phyloP scores from a whole-genome alignment of 176 grass and related monocot species.

The Poa annua region DNA sequence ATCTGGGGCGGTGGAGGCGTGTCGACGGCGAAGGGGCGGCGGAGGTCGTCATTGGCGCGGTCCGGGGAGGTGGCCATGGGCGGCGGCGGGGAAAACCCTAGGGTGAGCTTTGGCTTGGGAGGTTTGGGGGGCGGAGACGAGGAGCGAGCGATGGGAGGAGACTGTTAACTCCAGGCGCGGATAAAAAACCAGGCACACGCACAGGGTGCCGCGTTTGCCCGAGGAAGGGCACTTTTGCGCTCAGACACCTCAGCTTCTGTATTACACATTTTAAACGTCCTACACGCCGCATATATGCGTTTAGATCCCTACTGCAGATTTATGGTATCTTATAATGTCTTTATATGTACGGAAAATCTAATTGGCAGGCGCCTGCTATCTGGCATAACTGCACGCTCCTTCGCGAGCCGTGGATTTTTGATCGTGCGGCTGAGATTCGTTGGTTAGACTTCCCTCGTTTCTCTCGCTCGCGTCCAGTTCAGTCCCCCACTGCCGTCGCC shows the following conservation, averaged over 20 bases:
- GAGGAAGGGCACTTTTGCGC: slow-evolving; percentile 10
- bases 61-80: slow-evolving; percentile 65
- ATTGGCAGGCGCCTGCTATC: too few relatives aligned
- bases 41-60: slow-evolving; percentile 63
- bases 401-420: too few relatives aligned
- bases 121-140: slow-evolving; percentile 41
- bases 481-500: too few relatives aligned
- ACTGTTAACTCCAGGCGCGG: slow-evolving; percentile 19
- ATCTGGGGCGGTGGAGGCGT: slow-evolving; percentile 57
- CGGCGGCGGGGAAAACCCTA: slow-evolving; percentile 62
- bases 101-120: slow-evolving; percentile 33
- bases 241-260: background rate
- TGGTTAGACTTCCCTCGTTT: too few relatives aligned
- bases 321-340: too few relatives aligned
- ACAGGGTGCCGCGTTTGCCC: slow-evolving; percentile 38
- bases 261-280: background rate
- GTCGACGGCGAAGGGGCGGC: slow-evolving; percentile 68
- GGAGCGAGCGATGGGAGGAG: slow-evolving; percentile 26
- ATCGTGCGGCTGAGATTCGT: too few relatives aligned
- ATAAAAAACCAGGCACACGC: slow-evolving; percentile 40
- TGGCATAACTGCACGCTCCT: too few relatives aligned
- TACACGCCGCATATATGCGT: background rate
- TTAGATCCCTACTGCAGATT: background rate
- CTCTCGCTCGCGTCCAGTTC: too few relatives aligned
- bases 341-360: too few relatives aligned